These are phyloP conservation scores for Pseudocercospora fijiensis DNA, from an alignment of 2,329 filamentous ascomycete species.

Conservation along the genomic window DNA sequence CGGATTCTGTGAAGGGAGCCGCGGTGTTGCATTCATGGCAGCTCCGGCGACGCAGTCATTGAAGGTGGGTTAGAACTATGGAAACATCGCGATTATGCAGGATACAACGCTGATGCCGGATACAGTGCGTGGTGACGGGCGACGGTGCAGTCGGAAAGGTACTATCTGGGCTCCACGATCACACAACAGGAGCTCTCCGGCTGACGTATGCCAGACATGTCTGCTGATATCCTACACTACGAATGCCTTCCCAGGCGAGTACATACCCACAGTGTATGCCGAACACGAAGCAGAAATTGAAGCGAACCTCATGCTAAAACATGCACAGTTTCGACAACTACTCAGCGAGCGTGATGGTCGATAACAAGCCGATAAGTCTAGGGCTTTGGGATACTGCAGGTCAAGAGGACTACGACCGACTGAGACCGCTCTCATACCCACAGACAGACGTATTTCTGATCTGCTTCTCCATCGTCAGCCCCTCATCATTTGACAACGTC, in stretches of 20 bases:
- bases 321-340: slow-evolving; percentile 88
- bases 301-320: slow-evolving; percentile 10
- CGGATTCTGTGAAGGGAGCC: background rate
- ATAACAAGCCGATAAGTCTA: slow-evolving; percentile 94
- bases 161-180: slow-evolving; percentile 40
- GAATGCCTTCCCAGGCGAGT: slow-evolving; percentile 99
- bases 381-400: slow-evolving; percentile 98
- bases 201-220: slow-evolving; percentile 70
- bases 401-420: slow-evolving; percentile 96
- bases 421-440: slow-evolving; percentile 92
- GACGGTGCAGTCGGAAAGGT: slow-evolving; percentile 99
- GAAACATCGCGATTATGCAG: background rate
- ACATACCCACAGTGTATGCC: slow-evolving; percentile 89
- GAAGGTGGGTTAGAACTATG: slow-evolving; percentile 61
- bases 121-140: slow-evolving; percentile 86
- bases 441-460: slow-evolving; percentile 98
- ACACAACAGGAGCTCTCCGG: slow-evolving; percentile 7
- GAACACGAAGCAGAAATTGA: slow-evolving; percentile 36
- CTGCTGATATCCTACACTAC: slow-evolving; percentile 99
- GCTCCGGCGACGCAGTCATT: slow-evolving; percentile 83
- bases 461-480: slow-evolving; percentile 97
- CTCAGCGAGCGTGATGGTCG: slow-evolving; percentile 97
- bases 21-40: slow-evolving; percentile 54
- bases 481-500: slow-evolving; percentile 97
- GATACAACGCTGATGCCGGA: slow-evolving; percentile 15